A percentile compares a stretch with the other conserved stretches of the same genome.
These are phyloP conservation scores for Teunomyces barrocoloradensis DNA, from an alignment of 805 yeast genomes.

Conservation along the genomic window DNA sequence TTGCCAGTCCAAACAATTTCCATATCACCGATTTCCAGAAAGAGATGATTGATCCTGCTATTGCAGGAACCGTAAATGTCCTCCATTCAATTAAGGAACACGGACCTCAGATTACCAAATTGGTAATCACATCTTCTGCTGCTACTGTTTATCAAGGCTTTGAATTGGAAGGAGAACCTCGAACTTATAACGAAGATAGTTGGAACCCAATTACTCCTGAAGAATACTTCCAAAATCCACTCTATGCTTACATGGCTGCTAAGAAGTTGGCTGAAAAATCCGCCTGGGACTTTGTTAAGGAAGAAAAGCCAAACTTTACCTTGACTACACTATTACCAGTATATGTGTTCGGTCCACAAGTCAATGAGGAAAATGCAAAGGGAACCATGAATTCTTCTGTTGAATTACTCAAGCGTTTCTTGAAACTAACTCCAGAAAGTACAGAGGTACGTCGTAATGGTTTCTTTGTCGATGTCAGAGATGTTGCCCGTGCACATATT, in stretches of 20 bases:
- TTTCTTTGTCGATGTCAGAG: conserved; percentile 44
- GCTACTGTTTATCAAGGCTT: neutral
- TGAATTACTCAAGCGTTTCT: conserved; percentile 40
- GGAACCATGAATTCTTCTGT: conserved; percentile 26
- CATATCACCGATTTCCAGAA: conserved; percentile 10
- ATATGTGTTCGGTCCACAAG: conserved; percentile 61
- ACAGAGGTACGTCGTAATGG: conserved; percentile 16
- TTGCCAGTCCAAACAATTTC: conserved; percentile 17
- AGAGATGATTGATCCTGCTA: conserved; percentile 14
- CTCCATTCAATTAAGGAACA: conserved; percentile 12
- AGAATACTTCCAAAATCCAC: conserved; percentile 38
- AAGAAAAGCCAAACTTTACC: conserved; percentile 30
- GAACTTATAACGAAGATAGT: conserved; percentile 40
- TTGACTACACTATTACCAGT: conserved; percentile 53
- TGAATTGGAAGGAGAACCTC: conserved; percentile 10
- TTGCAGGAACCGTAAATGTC: conserved; percentile 14
- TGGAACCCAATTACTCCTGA: conserved; percentile 58
- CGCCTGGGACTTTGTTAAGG: conserved; percentile 20
- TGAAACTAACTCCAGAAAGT: conserved; percentile 23
- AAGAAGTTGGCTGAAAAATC: conserved; percentile 19
- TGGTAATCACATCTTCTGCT: conserved; percentile 20
- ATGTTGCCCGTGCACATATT: conserved; percentile 47
- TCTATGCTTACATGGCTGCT: conserved; percentile 31
- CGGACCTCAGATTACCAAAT: conserved; percentile 13
- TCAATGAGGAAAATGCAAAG: conserved; percentile 30